Evolutionary conservation across 805 yeast species (phyloP).

Genomic region (Yarrowia sp.): DNA sequence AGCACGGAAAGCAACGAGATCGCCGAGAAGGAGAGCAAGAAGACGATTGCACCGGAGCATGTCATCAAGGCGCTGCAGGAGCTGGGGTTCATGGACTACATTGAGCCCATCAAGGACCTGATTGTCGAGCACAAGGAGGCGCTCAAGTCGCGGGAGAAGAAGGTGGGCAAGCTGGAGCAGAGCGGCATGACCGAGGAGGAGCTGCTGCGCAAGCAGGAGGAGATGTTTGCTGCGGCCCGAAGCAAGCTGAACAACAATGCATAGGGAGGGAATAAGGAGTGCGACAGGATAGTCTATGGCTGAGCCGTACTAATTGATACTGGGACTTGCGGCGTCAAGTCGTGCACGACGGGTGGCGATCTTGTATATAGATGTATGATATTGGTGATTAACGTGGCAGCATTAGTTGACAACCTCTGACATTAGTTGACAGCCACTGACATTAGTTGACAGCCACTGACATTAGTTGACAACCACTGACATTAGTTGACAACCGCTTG

Average conservation of each 20-base stretch:
- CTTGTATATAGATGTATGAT: conserved; percentile 19
- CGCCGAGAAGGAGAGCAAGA: conserved; percentile 93
- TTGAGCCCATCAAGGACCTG: conserved; percentile 76
- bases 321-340: too few species aligned
- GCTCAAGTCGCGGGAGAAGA: conserved; percentile 80
- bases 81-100: conserved; percentile 80
- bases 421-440: too few species aligned
- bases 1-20: conserved; percentile 93
- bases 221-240: conserved; percentile 57
- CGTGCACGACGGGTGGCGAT: neutral
- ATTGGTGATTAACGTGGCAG: neutral
- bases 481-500: too few species aligned
- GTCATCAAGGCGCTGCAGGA: conserved; percentile 85
- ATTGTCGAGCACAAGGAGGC: conserved; percentile 84
- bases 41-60: conserved; percentile 95
- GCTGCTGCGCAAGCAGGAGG: conserved; percentile 86
- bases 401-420: too few species aligned
- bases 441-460: too few species aligned
- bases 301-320: neutral
- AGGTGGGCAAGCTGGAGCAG: conserved; percentile 88
- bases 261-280: neutral
- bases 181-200: conserved; percentile 93
- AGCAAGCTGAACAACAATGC: conserved; percentile 31
- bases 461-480: too few species aligned
- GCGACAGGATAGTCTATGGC: neutral